Base-by-base conservation (phyloP, 495 filamentous ascomycete genomes). In the Penicillium parvum region DNA sequence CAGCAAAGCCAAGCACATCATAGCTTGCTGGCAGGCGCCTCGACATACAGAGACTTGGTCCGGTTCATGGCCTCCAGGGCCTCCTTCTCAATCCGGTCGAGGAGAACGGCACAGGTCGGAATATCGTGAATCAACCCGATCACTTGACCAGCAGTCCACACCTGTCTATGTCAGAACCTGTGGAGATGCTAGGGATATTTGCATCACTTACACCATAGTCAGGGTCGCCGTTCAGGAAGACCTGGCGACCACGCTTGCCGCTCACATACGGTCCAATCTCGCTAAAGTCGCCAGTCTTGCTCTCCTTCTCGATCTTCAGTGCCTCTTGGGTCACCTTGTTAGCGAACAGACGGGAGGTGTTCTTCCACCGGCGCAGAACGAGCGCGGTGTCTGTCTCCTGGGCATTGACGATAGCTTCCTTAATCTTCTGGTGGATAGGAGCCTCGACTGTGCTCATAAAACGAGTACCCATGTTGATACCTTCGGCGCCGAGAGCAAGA, bases 371-470 rank as follows among this genome's bases (percentile, higher is more conserved):
- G 34, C 92, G 71, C 52, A 98, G 72, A 21, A 98, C 81, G 34
- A 98, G 67, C 55, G 88, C 81, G 0, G 92, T 98, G 64, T 97
- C 89, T 16, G 82, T 88, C 73, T 98, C 92, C 46, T 86, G 73
- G 3, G 91, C 86, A 37, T 81, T 75, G 25, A 96, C 90, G 58
- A 96, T 98, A 51, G 86, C 76, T 63, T 90, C 75, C 73, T 98
- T 98, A 64, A 98, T 84, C 40, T 94, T 95, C 32, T 82, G 63
- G 68, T 98, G 92, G 41, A 98, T 89, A 1, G 92, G 92, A 30
- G 86, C 82, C 62, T 96, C 90, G 8, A 90, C 77, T 5, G 90
- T 96, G 67, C 84, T 88, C 82, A 95, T 89, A 67, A 96, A 95
- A 16, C 90, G 75, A 7, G 90, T 96, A 32, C 88, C 89, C 89